These are phyloP conservation scores for Globisporangium rhizosaccharum DNA, from an alignment of 352 stramenopile genomes.

Conservation along the genomic window DNA sequence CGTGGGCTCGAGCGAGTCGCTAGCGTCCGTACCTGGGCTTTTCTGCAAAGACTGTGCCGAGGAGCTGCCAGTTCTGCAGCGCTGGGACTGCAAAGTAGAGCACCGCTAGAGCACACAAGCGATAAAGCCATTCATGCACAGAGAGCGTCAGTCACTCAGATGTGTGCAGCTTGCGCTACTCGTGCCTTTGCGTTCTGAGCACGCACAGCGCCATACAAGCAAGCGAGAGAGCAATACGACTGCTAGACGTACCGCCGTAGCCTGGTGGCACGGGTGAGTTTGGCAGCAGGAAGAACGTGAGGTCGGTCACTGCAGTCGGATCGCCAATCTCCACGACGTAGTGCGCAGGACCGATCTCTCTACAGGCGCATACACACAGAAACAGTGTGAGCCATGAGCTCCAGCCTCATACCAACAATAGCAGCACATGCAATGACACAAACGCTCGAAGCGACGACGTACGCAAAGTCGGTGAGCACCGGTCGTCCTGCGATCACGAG, in stretches of 20 bases:
- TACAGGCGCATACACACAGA: constrained; percentile 9
- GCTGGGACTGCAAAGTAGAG: constrained; percentile 68
- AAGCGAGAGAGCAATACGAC: constrained; percentile 5
- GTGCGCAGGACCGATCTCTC: constrained; percentile 54
- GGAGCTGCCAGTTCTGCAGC: constrained; percentile 63
- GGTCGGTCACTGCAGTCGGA: constrained; percentile 50
- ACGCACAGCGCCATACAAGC: too few relatives aligned
- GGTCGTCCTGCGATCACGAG: constrained; percentile 61
- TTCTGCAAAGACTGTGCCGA: constrained; percentile 66
- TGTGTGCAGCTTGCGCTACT: neutral
- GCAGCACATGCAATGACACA: constrained; percentile 16
- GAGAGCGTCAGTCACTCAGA: constrained; percentile 2
- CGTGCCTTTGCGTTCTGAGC: neutral
- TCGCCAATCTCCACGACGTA: constrained; percentile 60
- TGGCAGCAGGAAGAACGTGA: constrained; percentile 74
- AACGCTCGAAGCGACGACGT: neutral
- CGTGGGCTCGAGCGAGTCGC: neutral
- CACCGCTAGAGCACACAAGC: constrained; percentile 26
- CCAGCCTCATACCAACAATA: neutral
- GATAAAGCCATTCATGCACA: neutral
- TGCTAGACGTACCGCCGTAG: constrained; percentile 31
- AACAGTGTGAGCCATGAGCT: neutral
- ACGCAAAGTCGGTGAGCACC: constrained; percentile 53
- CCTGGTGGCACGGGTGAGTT: constrained; percentile 50
- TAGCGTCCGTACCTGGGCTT: constrained; percentile 30